phyloP scores from a whole-genome alignment of 192 early-diverging fungal genomes.

The Coemansia sp. region DNA sequence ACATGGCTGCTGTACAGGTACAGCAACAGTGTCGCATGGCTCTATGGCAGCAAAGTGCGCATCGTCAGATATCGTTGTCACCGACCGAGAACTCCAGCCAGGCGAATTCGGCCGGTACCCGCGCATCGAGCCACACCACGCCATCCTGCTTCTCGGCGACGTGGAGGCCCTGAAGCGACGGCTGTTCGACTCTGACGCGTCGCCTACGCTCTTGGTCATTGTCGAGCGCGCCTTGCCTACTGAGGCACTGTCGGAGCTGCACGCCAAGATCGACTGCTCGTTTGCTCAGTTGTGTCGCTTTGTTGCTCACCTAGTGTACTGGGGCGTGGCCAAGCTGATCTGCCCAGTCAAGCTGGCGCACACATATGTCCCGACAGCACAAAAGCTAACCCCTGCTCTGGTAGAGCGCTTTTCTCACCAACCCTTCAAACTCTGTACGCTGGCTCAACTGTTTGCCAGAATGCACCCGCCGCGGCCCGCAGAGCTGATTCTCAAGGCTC shows the following conservation, averaged over 20 bases:
- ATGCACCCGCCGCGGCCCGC: conserved; percentile 49
- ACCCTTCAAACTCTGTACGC: conserved; percentile 28
- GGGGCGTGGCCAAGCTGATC: conserved; percentile 90
- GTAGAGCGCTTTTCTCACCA: conserved; percentile 10
- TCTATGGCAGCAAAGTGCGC: conserved; percentile 29
- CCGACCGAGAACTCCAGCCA: conserved; percentile 64
- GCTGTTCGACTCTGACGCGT: conserved; percentile 79
- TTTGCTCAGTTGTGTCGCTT: conserved; percentile 88
- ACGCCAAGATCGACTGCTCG: conserved; percentile 86
- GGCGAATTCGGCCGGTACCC: conserved; percentile 58
- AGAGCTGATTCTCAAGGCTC: conserved; percentile 32
- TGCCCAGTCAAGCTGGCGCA: conserved; percentile 75
- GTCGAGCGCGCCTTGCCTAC: conserved; percentile 60
- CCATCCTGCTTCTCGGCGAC: conserved; percentile 75
- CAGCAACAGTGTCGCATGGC: conserved; percentile 20
- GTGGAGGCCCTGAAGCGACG: conserved; percentile 77
- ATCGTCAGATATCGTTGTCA: conserved; percentile 30
- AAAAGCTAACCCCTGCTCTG: conserved; percentile 12
- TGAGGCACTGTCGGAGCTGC: conserved; percentile 70
- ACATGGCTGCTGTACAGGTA: conserved; percentile 14
- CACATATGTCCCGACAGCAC: conserved; percentile 64
- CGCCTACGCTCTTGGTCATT: conserved; percentile 76
- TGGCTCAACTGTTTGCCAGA: conserved; percentile 38
- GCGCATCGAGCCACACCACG: conserved; percentile 83
- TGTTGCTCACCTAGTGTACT: conserved; percentile 90